Evolutionary conservation across 176 grass and related monocot species (phyloP), one percentile per base, ranked within the genome.

Genomic region (Carex cristatella): DNA sequence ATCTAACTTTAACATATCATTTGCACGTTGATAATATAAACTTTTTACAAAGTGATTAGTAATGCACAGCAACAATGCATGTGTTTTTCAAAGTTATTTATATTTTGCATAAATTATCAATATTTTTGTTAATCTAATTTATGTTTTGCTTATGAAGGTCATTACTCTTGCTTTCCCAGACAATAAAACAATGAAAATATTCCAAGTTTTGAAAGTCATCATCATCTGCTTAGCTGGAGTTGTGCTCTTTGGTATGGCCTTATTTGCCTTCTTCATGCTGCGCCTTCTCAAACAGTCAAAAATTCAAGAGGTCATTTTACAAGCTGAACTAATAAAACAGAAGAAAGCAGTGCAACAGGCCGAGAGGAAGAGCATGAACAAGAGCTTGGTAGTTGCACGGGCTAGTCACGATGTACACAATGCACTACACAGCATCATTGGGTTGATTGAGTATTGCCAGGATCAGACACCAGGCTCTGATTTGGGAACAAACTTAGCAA

Each of bases 281-380:
- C 23, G 16, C 7, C 42, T 4, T 83, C 35, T 83, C 62, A 83
- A 83, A 88, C n/a, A 53, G 14, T 64, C 85, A 13, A 61, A 61
- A 62, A 59, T 84, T 32, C 69, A 72, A n/a, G 76, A 93, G 61
- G 70, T 77, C 5, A 13, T 59, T 49, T 69, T 98, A 12, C 46
- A 85, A 35, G 95, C 86, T 5, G 81, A 93, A 14, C 83, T 94
- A 13, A 86, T 93, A 10, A 86, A 33, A 72, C 88, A 87, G 83
- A 93, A 93, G 80, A 91, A 93, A 80, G 91, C 85, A n/a, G 89
- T 93, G 14, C 85, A 85, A 61, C 95, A 94, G 59, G 95, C 93
- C 31, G 95, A 98, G 85, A 88, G 88, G 64, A 98, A 93, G 85
- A 93, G 89, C 68, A 94, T 94, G 95, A 98, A 98, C 86, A 98